These are phyloP conservation scores for Chlorella sp. DNA, from an alignment of 139 green algal genomes.

Conservation along the genomic window DNA sequence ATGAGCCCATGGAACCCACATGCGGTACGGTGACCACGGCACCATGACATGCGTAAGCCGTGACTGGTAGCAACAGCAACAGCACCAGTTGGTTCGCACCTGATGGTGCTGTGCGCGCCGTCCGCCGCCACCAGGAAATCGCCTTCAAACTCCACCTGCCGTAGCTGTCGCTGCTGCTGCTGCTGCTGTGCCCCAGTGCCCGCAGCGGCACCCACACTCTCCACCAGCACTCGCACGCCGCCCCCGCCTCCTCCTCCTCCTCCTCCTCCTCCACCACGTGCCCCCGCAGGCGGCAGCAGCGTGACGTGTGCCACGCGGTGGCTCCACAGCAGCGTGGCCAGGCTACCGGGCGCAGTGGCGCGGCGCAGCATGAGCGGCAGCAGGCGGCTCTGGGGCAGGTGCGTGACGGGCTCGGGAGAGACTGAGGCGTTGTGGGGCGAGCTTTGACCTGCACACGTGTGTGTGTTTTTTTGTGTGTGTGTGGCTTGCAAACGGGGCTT, in stretches of 20 bases:
- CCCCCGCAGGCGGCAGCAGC: neutral
- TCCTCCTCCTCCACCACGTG: neutral
- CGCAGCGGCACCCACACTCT: neutral
- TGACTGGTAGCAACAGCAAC: too few species aligned
- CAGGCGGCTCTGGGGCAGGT: slow-evolving; percentile 83
- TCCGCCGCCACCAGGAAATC: slow-evolving; percentile 3
- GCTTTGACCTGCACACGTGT: slow-evolving; percentile 27
- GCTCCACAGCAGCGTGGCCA: slow-evolving; percentile 7
- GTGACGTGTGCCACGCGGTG: neutral
- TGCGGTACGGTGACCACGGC: too few species aligned
- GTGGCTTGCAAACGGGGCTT: too few species aligned
- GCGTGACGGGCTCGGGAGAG: slow-evolving; percentile 63
- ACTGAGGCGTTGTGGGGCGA: neutral
- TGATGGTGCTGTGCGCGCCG: slow-evolving; percentile 2
- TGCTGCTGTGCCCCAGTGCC: neutral
- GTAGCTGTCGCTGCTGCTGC: neutral
- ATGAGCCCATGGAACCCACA: too few species aligned
- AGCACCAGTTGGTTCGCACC: too few species aligned
- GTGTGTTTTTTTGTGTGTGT: too few species aligned
- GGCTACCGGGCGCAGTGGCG: slow-evolving; percentile 3
- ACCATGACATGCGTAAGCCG: too few species aligned
- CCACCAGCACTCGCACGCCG: neutral
- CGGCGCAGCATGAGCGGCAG: slow-evolving; percentile 61
- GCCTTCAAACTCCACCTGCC: neutral
- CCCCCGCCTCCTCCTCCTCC: neutral